Base-by-base conservation (phyloP, 108 stramenopile species). In the Schizochytrium sp. region DNA sequence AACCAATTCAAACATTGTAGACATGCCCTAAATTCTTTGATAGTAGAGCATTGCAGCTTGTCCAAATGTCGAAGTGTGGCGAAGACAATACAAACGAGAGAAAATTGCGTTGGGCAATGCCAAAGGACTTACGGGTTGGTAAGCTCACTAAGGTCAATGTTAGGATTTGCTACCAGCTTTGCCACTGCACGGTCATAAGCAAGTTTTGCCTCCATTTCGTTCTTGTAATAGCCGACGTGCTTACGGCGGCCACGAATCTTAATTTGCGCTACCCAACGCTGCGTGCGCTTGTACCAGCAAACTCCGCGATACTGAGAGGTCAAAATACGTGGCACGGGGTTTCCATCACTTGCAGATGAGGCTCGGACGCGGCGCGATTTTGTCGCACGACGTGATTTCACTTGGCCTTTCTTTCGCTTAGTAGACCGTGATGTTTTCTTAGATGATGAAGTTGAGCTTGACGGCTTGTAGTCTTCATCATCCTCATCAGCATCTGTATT, bases 221-320 rank as follows among this genome's bases (percentile, higher is more conserved):
- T 53, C 53, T 83, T 83, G 76, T 55, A 83, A 28, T 83, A 83
- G 47, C 76, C 76, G 76, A 83, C 76, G 28, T 83, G 76, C 76
- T 83, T 83, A n/a, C 76, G 76, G 3, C 47, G 47, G 76, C 76
- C 76, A 2, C 53, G 47, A 38, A 83, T 55, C 76, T 83, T 83
- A 53, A 83, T 83, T 28, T 83, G 76, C 45, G 53, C 76, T 47
- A 83, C 76, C 76, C 76, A 83, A n/a, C 76, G 76, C 76, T 55
- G 47, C 3, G 76, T 83, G 12, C 76, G 47, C 53, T 83, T 83
- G 76, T 83, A 83, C 76, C 76, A 83, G 76, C 76, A 83, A 28
- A 83, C 76, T 47, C 76, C 76, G 53, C 76, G 76, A 53, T 83
- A 83, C 53, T 83, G 49, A 53, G 76, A 83, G 47, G 76, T 83